A percentile compares a stretch with the other conserved stretches of the same genome.
Conservation (phyloP, 164 flowering plant species). For the Vitis amurensis region DNA sequence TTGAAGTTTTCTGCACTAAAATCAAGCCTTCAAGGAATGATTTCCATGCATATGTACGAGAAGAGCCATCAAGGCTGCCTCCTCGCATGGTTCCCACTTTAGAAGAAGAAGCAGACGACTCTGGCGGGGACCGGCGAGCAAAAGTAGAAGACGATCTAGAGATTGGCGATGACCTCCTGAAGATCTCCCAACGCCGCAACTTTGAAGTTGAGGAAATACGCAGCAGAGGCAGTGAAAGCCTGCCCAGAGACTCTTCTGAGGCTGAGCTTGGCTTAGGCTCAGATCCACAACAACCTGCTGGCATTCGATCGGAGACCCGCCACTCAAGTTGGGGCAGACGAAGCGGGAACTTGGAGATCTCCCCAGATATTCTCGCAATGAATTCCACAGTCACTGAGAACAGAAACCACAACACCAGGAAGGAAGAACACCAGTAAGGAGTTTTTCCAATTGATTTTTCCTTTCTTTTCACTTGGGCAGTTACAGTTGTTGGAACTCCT, state of each 20-base stretch:
- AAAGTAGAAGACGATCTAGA: conserved; percentile 35
- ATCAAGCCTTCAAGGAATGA: conserved; percentile 18
- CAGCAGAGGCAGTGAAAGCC: conserved; percentile 5
- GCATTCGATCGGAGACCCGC: conserved; percentile 26
- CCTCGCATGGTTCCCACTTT: not conserved
- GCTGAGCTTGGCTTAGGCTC: conserved; percentile 1
- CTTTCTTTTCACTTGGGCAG: no score
- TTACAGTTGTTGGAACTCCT: no score
- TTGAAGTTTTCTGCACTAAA: conserved; percentile 23
- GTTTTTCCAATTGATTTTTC: no score
- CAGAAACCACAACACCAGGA: conserved; percentile 16
- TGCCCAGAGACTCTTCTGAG: not conserved
- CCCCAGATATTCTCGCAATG: conserved; percentile 26
- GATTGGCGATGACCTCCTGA: conserved; percentile 27
- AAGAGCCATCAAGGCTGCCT: conserved; percentile 9
- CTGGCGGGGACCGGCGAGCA: conserved; percentile 11
- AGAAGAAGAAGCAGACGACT: conserved; percentile 1
- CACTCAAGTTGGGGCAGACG: conserved; percentile 48
- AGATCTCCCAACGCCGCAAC: conserved; percentile 34
- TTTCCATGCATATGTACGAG: conserved; percentile 12
- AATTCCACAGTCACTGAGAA: no score
- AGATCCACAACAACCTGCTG: conserved; percentile 8
- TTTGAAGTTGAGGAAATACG: not conserved
- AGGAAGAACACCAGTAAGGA: conserved; percentile 9
- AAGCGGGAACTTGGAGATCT: conserved; percentile 53